A percentile compares a stretch with the other conserved stretches of the same genome.
These are phyloP conservation scores for Bjerkandera adusta DNA, from an alignment of 1,284 basidiomycete genomes.

Conservation along the genomic window DNA sequence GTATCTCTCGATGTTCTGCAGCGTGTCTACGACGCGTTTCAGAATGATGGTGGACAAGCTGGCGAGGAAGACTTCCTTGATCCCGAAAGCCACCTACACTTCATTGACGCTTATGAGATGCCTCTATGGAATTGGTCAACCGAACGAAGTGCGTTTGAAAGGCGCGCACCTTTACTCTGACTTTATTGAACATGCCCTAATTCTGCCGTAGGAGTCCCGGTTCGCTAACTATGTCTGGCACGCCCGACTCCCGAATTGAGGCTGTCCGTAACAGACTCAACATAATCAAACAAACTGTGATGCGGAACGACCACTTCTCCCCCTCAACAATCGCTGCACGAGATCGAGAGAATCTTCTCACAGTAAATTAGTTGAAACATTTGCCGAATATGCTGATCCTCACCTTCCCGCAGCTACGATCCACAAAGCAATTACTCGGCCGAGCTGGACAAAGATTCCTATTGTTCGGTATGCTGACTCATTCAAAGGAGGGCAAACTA, in stretches of 20 bases:
- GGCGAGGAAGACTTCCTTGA: conserved; percentile 70
- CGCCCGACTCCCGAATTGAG: conserved; percentile 74
- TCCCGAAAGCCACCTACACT: conserved; percentile 79
- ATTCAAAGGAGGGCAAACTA: conserved; percentile 86
- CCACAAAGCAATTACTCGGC: conserved; percentile 95
- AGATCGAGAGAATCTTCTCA: conserved; percentile 82
- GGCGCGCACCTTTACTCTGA: conserved; percentile 57
- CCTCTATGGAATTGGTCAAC: conserved; percentile 88
- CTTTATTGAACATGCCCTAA: background rate
- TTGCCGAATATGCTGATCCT: conserved; percentile 8
- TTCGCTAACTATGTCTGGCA: conserved; percentile 69
- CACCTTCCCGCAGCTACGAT: conserved; percentile 75
- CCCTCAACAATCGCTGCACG: conserved; percentile 88
- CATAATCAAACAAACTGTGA: conserved; percentile 86
- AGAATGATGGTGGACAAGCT: conserved; percentile 58
- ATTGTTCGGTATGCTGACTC: conserved; percentile 90
- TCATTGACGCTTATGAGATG: conserved; percentile 94
- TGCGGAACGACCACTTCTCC: conserved; percentile 95
- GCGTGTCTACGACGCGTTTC: conserved; percentile 81
- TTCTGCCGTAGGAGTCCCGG: conserved; percentile 39
- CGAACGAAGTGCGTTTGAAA: conserved; percentile 83
- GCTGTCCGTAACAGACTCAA: conserved; percentile 82
- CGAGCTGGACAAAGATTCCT: conserved; percentile 89
- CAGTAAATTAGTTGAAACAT: conserved; percentile 48
- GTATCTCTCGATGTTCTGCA: conserved; percentile 71